Evolutionary conservation across 2,329 filamentous ascomycete genomes (phyloP), one percentile per base, ranked within the genome.

Genomic region (Arthrocladium fulminans): DNA sequence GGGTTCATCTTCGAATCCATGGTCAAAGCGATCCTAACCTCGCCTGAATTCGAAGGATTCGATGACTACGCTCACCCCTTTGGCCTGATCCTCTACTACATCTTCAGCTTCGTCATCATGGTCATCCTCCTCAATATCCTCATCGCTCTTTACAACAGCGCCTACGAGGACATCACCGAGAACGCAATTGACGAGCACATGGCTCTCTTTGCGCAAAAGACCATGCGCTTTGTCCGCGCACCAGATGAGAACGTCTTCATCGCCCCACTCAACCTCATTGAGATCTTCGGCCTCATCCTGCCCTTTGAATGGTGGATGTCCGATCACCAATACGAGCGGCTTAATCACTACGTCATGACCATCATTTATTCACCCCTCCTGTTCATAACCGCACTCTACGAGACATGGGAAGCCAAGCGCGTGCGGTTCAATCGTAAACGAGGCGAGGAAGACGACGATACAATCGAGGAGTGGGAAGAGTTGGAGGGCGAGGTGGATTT

Each of bases 201-300:
- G 64, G 90, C 88, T 0, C 77, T 97, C 2, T 96, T 95, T 67
- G 78, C 87, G 0, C 86, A 94, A 57, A 95, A 95, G 68, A 96
- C 92, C 0, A 87, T 97, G 77, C 88, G 94, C 60, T 98, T 96
- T 60, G 87, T 97, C 15, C 86, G 92, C 42, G 92, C 92, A 0
- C 92, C 92, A 0, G 92, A 98, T 59, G 92, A 98, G 66, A 98
- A 98, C 58, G 92, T 98, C 48, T 98, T 92, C 68, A 95, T 98
- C 60, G 83, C 92, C 0, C 92, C 92, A 0, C 86, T 98, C 67
- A 98, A 98, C 64, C 75, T 98, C 2, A 77, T 98, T 51, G 92
- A 98, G 65, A 81, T 97, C 15, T 73, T 95, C 52, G 72, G 79
- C 52, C 76, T 96, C 2, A 77, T 85, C 32, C 61, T 94, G 0